Evolutionary conservation across 345 rosid species (phyloP), one percentile per base, ranked within the genome.

Genomic region (Gossypium raimondii): DNA sequence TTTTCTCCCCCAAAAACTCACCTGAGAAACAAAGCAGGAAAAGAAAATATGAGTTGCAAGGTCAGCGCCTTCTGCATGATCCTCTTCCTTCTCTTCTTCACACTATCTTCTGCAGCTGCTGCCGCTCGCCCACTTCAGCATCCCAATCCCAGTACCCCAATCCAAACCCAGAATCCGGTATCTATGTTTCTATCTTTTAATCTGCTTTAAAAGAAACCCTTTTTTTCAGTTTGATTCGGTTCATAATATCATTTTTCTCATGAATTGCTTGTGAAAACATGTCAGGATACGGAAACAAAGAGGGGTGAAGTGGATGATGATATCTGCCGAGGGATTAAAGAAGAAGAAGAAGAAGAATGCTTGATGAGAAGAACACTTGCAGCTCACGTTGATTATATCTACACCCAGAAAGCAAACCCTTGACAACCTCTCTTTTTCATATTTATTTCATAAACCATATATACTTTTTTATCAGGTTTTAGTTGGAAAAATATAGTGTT

Each of bases 341-440:
- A 83, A 82, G 57, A 52, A 5, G 57, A 52, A 5, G 57, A 17
- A 17, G 89, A 88, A 58, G 92, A 88, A 63, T 86, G 89, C 78
- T 77, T 88, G 79, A 78, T 77, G 76, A 82, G 85, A 41, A 79
- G 82, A 68, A 73, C 85, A 7, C 80, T 79, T 17, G 85, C 55
- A 29, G 83, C 81, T 57, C 82, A 79, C 71, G 53, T 60, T 3
- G 82, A 79, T 79, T 82, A 82, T 41, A 72, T 82, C 74, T 82
- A 82, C 68, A 82, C 82, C 74, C 85, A 82, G 72, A 65, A 79
- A n/a, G 51, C 50, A 44, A 76, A 73, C 9, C 79, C 79, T 18
- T 82, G 74, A 63, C n/a, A 1, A 76, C 24, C 16, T 66, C 7
- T 41, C 52, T 44, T 44, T 17, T 45, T 67, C 71, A 44, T 67